Conservation (phyloP, 2,329 filamentous ascomycete species). For the Botryotinia calthae region DNA sequence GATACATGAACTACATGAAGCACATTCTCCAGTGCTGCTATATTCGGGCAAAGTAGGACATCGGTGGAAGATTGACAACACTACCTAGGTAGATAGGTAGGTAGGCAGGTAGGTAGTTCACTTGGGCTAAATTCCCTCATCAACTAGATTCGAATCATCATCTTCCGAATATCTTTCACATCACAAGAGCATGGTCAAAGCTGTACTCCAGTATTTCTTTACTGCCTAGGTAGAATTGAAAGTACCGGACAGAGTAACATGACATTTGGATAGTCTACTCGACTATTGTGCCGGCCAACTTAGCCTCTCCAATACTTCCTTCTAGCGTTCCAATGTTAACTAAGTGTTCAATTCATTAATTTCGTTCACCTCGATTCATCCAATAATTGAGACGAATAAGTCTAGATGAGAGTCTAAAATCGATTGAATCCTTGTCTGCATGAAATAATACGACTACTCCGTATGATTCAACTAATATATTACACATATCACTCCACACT, state of each 20-base stretch:
- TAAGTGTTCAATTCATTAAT: background rate
- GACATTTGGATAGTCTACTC: background rate
- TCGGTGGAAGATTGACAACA: background rate
- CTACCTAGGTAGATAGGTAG: no score
- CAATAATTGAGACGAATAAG: slow-evolving; percentile 8
- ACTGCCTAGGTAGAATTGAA: background rate
- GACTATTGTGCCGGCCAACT: background rate
- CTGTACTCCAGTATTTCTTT: background rate
- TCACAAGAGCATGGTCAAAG: background rate
- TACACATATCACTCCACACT: background rate
- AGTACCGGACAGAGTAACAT: background rate
- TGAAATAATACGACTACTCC: background rate
- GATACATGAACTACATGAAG: background rate
- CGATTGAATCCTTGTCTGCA: slow-evolving; percentile 3
- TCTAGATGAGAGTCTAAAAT: slow-evolving; percentile 6
- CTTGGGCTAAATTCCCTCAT: background rate
- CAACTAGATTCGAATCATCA: background rate
- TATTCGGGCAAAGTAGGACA: background rate
- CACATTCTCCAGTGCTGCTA: background rate
- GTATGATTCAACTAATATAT: background rate
- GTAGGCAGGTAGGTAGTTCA: background rate
- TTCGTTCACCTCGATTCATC: slow-evolving; percentile 6
- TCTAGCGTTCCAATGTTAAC: background rate
- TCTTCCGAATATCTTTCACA: slow-evolving; percentile 1
- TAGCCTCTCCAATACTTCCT: background rate